phyloP scores from a whole-genome alignment of 495 filamentous ascomycete genomes.

The Aspergillus bridgeri region DNA sequence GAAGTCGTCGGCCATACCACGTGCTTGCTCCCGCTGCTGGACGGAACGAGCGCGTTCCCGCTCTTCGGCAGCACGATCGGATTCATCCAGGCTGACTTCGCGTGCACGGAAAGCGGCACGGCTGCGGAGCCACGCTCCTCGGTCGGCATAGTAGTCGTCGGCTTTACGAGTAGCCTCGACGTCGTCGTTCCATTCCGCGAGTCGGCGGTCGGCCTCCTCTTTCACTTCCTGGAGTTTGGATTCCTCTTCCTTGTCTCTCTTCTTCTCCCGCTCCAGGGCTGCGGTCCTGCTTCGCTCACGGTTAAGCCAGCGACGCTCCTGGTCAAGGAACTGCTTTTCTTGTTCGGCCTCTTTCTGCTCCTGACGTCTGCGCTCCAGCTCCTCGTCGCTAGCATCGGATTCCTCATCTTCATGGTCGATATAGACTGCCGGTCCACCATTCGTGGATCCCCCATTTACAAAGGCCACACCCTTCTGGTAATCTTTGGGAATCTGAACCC shows the following conservation, averaged over 20 bases:
- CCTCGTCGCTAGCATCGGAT: slow-evolving; percentile 81
- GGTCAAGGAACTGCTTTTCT: slow-evolving; percentile 80
- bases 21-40: slow-evolving; percentile 72
- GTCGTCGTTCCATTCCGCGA: slow-evolving; percentile 88
- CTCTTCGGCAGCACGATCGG: slow-evolving; percentile 74
- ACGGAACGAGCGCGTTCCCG: slow-evolving; percentile 65
- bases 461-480: slow-evolving; percentile 82
- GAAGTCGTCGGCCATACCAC: slow-evolving; percentile 90
- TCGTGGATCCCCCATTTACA: slow-evolving; percentile 74
- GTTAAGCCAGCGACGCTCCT: slow-evolving; percentile 86
- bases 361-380: slow-evolving; percentile 70
- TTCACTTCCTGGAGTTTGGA: slow-evolving; percentile 53
- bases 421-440: slow-evolving; percentile 50
- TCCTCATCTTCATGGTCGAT: slow-evolving; percentile 78
- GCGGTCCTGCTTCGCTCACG: slow-evolving; percentile 79
- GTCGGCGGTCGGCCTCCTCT: slow-evolving; percentile 67
- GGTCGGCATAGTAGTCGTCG: slow-evolving; percentile 84
- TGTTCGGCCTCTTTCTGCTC: slow-evolving; percentile 68
- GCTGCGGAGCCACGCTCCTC: slow-evolving; percentile 77
- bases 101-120: slow-evolving; percentile 67
- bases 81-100: slow-evolving; percentile 73
- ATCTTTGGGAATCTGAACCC: slow-evolving; percentile 69
- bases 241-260: slow-evolving; percentile 71
- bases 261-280: slow-evolving; percentile 77
- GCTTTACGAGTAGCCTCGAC: slow-evolving; percentile 66